Evolutionary conservation across 2,329 filamentous ascomycete genomes (phyloP).

Genomic region (Beauveria scarabaeidicola): DNA sequence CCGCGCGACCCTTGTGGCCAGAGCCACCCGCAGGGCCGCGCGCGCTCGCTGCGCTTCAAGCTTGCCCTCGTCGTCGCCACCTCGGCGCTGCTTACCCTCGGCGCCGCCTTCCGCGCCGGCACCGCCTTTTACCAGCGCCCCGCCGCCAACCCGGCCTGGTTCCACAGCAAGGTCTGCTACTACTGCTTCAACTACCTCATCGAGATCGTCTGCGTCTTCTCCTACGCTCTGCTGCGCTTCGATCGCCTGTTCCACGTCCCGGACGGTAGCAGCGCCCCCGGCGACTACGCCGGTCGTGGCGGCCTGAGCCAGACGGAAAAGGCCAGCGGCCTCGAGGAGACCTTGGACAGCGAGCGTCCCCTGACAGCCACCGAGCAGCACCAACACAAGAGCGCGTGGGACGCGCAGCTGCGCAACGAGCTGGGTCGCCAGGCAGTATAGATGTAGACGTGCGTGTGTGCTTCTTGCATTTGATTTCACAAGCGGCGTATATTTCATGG

Average conservation of each 20-base stretch:
- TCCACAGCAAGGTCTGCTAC: slow-evolving; percentile 62
- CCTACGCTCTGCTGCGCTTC: slow-evolving; percentile 60
- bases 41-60: slow-evolving; percentile 55
- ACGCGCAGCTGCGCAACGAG: slow-evolving; percentile 16
- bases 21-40: slow-evolving; percentile 52
- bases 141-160: slow-evolving; percentile 53
- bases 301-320: background rate
- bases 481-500: background rate
- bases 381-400: slow-evolving; percentile 17
- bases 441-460: background rate
- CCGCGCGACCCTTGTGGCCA: slow-evolving; percentile 45
- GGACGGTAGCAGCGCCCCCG: slow-evolving; percentile 54
- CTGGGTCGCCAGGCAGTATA: slow-evolving; percentile 15
- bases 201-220: slow-evolving; percentile 60
- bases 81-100: slow-evolving; percentile 53
- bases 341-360: slow-evolving; percentile 20
- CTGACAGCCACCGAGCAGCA: slow-evolving; percentile 13
- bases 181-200: slow-evolving; percentile 72
- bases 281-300: slow-evolving; percentile 33
- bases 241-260: slow-evolving; percentile 71
- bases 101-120: slow-evolving; percentile 60
- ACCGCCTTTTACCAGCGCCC: slow-evolving; percentile 46
- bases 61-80: slow-evolving; percentile 53
- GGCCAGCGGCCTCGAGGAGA: slow-evolving; percentile 16
- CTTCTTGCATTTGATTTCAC: background rate